A percentile compares a stretch with the other conserved stretches of the same genome.
These are phyloP conservation scores for Penicillium hesseltinei DNA, from an alignment of 2,329 filamentous ascomycete species.

Conservation along the genomic window DNA sequence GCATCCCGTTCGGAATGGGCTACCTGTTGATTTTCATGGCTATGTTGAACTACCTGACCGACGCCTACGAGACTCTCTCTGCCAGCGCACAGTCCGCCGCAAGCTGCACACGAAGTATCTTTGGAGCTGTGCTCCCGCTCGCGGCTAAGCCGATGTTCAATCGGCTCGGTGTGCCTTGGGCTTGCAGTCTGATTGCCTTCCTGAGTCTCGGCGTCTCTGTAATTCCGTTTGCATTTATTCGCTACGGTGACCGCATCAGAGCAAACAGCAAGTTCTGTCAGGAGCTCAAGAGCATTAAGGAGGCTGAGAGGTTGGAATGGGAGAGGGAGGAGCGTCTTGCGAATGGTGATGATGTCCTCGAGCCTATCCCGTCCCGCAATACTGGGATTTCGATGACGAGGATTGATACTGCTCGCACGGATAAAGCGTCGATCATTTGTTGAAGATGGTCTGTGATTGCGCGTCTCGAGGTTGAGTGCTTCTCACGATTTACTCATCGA, in stretches of 20 bases:
- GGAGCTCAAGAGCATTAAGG: constrained; percentile 37
- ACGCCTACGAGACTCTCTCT: constrained; percentile 67
- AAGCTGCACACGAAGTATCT: constrained; percentile 51
- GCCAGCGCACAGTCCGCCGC: constrained; percentile 57
- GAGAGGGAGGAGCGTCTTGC: constrained; percentile 17
- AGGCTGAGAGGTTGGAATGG: constrained; percentile 28
- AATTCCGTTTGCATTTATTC: constrained; percentile 46
- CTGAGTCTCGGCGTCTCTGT: constrained; percentile 38
- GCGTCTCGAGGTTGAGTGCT: not conserved
- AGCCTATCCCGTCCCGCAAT: constrained; percentile 12
- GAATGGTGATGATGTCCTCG: constrained; percentile 6
- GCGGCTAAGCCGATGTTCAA: constrained; percentile 46
- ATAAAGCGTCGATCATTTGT: constrained; percentile 24
- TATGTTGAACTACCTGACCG: constrained; percentile 63
- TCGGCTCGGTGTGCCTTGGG: constrained; percentile 44
- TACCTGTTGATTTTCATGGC: constrained; percentile 64
- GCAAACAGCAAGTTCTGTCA: constrained; percentile 45
- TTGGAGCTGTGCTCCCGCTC: constrained; percentile 60
- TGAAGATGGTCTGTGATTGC: not conserved
- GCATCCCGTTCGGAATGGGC: constrained; percentile 62
- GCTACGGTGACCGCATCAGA: constrained; percentile 40
- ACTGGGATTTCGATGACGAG: constrained; percentile 15
- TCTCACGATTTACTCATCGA: not conserved
- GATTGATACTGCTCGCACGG: constrained; percentile 22
- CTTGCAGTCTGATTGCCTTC: constrained; percentile 44